phyloP scores from a whole-genome alignment of 495 filamentous ascomycete genomes.

The Filosporella fistucella region DNA sequence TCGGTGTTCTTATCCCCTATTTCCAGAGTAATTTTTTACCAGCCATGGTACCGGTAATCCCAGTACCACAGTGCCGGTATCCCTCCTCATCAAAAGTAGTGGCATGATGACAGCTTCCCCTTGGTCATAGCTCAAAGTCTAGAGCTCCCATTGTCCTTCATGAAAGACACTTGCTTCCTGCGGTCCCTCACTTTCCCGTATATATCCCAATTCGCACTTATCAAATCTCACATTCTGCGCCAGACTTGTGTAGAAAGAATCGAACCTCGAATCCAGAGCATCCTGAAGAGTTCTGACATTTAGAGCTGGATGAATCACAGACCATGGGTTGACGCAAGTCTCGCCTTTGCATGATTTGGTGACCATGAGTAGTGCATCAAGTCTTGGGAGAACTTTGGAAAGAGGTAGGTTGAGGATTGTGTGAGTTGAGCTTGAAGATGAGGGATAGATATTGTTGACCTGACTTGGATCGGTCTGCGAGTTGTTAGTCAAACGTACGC shows the following conservation, averaged over 20 bases:
- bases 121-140: too few relatives aligned
- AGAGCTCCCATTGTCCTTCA: too few relatives aligned
- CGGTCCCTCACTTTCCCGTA: slow-evolving; percentile 53
- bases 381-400: slow-evolving; percentile 33
- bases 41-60: too few relatives aligned
- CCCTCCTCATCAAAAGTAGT: too few relatives aligned
- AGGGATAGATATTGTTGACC: slow-evolving; percentile 45
- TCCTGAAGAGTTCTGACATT: slow-evolving; percentile 26
- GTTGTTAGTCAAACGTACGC: background rate
- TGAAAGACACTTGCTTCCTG: slow-evolving; percentile 25
- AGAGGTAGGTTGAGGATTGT: slow-evolving; percentile 29
- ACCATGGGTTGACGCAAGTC: slow-evolving; percentile 52
- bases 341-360: slow-evolving; percentile 51
- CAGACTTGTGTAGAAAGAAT: slow-evolving; percentile 44
- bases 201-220: slow-evolving; percentile 51
- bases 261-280: slow-evolving; percentile 31
- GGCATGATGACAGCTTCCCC: too few relatives aligned
- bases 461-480: slow-evolving; percentile 49
- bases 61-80: too few relatives aligned
- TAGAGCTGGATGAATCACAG: slow-evolving; percentile 44
- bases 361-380: slow-evolving; percentile 55
- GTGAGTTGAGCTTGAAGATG: background rate
- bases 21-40: too few relatives aligned
- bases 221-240: slow-evolving; percentile 34
- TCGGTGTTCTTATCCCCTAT: too few relatives aligned